phyloP scores from a whole-genome alignment of 345 rosid species.

The Odontarrhena argentea region DNA sequence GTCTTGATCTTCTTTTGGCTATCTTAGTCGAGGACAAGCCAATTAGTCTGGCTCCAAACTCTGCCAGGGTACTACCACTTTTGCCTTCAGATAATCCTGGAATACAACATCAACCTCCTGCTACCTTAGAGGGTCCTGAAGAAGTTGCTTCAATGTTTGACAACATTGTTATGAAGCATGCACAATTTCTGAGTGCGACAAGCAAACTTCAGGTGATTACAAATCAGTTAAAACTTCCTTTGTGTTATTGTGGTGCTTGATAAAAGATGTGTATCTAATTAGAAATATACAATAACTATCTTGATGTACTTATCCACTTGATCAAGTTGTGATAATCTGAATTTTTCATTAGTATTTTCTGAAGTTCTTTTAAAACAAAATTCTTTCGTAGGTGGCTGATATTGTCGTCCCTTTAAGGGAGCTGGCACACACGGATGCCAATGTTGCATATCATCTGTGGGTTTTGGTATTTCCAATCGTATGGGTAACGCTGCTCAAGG shows the following conservation, averaged over 20 bases:
- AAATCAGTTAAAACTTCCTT: constrained; percentile 4
- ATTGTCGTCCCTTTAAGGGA: constrained; percentile 89
- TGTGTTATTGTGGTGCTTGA: constrained; percentile 20
- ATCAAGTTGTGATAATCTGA: constrained; percentile 12
- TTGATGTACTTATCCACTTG: constrained; percentile 15
- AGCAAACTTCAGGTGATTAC: constrained; percentile 86
- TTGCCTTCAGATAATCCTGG: constrained; percentile 64
- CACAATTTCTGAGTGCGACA: constrained; percentile 78
- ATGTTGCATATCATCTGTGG: constrained; percentile 98
- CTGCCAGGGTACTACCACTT: constrained; percentile 83
- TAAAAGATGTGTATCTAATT: constrained; percentile 20
- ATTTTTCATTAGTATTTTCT: constrained; percentile 4
- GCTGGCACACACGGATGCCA: constrained; percentile 89
- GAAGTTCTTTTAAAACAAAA: background rate
- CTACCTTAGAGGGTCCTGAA: constrained; percentile 66
- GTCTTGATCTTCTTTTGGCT: constrained; percentile 95
- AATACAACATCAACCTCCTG: constrained; percentile 57
- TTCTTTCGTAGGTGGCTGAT: constrained; percentile 71
- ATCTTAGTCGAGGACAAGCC: constrained; percentile 84
- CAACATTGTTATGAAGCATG: constrained; percentile 78
- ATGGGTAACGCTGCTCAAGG: constrained; percentile 90
- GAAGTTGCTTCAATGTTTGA: constrained; percentile 82
- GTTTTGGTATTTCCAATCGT: constrained; percentile 98
- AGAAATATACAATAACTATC: background rate
- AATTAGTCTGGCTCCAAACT: constrained; percentile 93